A percentile compares a stretch with the other conserved stretches of the same genome.
Conservation (phyloP, 345 rosid species). For the Euphorbia tirucalli region DNA sequence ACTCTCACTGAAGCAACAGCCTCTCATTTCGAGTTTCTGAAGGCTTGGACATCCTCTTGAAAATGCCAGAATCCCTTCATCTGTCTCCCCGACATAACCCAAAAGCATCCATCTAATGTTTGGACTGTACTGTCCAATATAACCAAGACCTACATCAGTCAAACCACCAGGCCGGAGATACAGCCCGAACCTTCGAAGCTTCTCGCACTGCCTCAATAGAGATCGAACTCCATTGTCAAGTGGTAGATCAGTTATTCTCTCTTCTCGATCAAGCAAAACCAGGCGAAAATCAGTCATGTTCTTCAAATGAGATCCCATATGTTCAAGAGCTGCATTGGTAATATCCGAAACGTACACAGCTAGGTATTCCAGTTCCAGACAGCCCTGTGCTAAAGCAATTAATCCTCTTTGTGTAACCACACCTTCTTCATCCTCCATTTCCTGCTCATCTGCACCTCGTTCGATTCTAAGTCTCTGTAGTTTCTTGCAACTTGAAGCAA, state of each 20-base stretch:
- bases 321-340: constrained; percentile 66
- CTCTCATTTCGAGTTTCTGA: constrained; percentile 91
- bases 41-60: constrained; percentile 83
- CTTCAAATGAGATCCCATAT: constrained; percentile 59
- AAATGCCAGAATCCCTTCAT: constrained; percentile 70
- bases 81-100: constrained; percentile 78
- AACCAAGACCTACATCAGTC: constrained; percentile 79
- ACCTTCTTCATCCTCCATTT: constrained; percentile 83
- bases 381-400: constrained; percentile 79
- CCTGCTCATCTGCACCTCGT: constrained; percentile 87
- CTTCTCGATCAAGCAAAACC: constrained; percentile 76
- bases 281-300: constrained; percentile 83
- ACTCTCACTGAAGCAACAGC: constrained; percentile 76
- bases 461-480: constrained; percentile 92
- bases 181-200: constrained; percentile 74
- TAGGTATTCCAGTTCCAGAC: constrained; percentile 67
- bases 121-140: constrained; percentile 66
- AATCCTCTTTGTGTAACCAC: constrained; percentile 85
- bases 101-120: constrained; percentile 94
- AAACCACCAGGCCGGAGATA: constrained; percentile 80
- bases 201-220: constrained; percentile 73
- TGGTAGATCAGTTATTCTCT: constrained; percentile 73
- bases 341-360: constrained; percentile 90
- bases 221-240: constrained; percentile 88
- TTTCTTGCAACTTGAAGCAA: constrained; percentile 63